phyloP scores from a whole-genome alignment of 2,329 filamentous ascomycete genomes.

The Sporothrix sp. region DNA sequence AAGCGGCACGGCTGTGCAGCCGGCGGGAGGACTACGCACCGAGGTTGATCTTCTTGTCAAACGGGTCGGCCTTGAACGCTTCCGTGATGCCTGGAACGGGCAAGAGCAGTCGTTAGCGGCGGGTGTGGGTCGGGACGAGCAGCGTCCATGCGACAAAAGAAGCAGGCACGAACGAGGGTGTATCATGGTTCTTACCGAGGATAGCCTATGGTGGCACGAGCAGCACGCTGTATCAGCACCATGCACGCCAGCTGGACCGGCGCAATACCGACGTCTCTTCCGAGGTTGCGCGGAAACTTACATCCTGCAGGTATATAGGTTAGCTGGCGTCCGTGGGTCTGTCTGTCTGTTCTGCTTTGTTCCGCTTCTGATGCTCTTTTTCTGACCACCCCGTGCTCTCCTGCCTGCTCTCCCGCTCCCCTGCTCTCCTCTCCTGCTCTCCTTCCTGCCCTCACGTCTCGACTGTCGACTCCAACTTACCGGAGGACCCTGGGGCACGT shows the following conservation, averaged over 20 bases:
- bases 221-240: conserved; percentile 4
- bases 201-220: conserved; percentile 11
- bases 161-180: background rate
- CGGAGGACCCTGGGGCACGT: conserved; percentile 87
- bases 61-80: conserved; percentile 94
- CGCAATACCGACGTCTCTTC: conserved; percentile 6
- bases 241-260: background rate
- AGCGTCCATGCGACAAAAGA: too few species aligned
- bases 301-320: conserved; percentile 26
- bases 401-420: background rate
- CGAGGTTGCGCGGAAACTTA: conserved; percentile 23
- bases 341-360: background rate
- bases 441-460: background rate
- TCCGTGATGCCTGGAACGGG: conserved; percentile 68
- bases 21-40: conserved; percentile 40
- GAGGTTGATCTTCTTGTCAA: conserved; percentile 94
- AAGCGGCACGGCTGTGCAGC: background rate
- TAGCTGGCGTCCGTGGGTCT: conserved; percentile 1
- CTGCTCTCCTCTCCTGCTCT: background rate
- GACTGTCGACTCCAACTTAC: conserved; percentile 52
- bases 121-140: too few species aligned
- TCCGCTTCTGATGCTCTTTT: background rate
- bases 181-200: conserved; percentile 11
- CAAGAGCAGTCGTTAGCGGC: conserved; percentile 20
- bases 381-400: background rate